Evolutionary conservation across 805 yeast genomes (phyloP).

Genomic region (Huiozyma sinensis): DNA sequence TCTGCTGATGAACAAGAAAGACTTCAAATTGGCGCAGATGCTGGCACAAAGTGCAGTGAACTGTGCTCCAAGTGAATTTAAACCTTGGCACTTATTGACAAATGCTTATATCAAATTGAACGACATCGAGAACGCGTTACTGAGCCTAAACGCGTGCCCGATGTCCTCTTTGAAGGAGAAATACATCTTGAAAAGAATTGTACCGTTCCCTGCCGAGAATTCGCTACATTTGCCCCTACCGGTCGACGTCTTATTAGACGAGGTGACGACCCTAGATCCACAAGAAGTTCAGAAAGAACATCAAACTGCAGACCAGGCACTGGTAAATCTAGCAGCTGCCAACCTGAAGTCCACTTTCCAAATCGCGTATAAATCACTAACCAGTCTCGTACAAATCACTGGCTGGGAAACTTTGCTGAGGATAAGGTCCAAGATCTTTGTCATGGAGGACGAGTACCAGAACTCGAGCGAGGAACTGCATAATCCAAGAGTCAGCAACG

Average conservation of each 20-base stretch:
- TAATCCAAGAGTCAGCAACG: neutral
- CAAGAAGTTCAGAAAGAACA: slow-evolving; percentile 58
- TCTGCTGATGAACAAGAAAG: slow-evolving; percentile 18
- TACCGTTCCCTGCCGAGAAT: slow-evolving; percentile 30
- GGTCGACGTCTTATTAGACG: slow-evolving; percentile 57
- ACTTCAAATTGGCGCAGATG: slow-evolving; percentile 17
- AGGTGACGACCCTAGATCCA: slow-evolving; percentile 58
- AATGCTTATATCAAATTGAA: slow-evolving; percentile 50
- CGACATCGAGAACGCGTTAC: slow-evolving; percentile 60
- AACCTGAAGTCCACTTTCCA: slow-evolving; percentile 51
- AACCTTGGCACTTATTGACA: slow-evolving; percentile 62
- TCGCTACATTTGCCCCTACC: slow-evolving; percentile 66
- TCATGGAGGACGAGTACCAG: slow-evolving; percentile 54
- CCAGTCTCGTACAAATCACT: slow-evolving; percentile 52
- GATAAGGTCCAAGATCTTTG: slow-evolving; percentile 52
- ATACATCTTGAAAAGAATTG: slow-evolving; percentile 49
- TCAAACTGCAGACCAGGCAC: slow-evolving; percentile 48
- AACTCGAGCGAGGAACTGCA: slow-evolving; percentile 15
- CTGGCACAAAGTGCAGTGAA: slow-evolving; percentile 36
- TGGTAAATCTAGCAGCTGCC: slow-evolving; percentile 57
- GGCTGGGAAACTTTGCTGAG: slow-evolving; percentile 65
- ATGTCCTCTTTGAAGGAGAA: slow-evolving; percentile 62
- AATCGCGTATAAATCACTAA: slow-evolving; percentile 47
- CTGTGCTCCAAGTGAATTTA: slow-evolving; percentile 64
- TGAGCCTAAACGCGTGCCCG: slow-evolving; percentile 71